phyloP scores from a whole-genome alignment of 306 rosid species.

The Cicer bijugum region DNA sequence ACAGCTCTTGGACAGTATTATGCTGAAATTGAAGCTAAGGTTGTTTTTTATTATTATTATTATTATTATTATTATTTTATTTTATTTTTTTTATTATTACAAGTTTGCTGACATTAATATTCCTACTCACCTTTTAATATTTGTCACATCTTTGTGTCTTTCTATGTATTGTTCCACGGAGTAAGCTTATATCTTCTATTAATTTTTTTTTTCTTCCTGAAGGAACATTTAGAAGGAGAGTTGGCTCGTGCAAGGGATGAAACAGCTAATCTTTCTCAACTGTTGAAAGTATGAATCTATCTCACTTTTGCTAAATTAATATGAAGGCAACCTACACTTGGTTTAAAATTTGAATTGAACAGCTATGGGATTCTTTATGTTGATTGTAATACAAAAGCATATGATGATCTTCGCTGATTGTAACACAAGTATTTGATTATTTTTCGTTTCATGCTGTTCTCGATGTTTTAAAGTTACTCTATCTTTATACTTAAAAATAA shows the following conservation, averaged over 20 bases:
- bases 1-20: slow-evolving; percentile 98
- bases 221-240: slow-evolving; percentile 88
- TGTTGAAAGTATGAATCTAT: slow-evolving; percentile 62
- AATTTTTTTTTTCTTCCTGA: slow-evolving; percentile 45
- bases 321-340: slow-evolving; percentile 9
- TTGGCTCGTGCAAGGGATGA: slow-evolving; percentile 79
- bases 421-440: slow-evolving; percentile 18
- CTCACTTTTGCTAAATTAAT: slow-evolving; percentile 29
- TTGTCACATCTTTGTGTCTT: slow-evolving; percentile 4
- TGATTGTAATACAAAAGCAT: slow-evolving; percentile 25
- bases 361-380: slow-evolving; percentile 17
- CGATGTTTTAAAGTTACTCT: background rate
- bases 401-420: slow-evolving; percentile 17
- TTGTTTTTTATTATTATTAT: too few species aligned
- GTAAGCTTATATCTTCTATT: slow-evolving; percentile 35
- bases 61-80: too few species aligned
- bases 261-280: slow-evolving; percentile 65
- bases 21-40: slow-evolving; percentile 99
- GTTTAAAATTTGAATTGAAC: background rate
- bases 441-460: background rate
- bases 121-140: background rate
- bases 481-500: slow-evolving; percentile 23
- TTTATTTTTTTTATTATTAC: background rate
- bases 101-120: background rate
- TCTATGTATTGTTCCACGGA: slow-evolving; percentile 34